Evolutionary conservation across 495 filamentous ascomycete genomes (phyloP), one percentile per base, ranked within the genome.

Genomic region (Penicillium salamii): DNA sequence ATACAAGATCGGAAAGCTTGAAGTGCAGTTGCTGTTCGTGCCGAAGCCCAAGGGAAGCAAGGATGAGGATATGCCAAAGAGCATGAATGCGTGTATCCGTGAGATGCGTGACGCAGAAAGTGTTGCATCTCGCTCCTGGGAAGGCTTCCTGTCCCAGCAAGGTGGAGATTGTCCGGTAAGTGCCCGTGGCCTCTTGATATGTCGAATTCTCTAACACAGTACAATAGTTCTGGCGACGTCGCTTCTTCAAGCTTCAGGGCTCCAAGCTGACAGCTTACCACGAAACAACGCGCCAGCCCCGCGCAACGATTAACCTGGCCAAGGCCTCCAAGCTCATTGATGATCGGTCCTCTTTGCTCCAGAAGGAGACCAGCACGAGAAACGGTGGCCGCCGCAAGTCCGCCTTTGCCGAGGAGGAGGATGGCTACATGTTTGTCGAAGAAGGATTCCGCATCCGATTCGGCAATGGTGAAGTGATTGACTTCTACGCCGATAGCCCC

Each of bases 351-450:
- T 76, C 89, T 21, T 79, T 98, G 29, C 86, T 82, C 5, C 84
- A 95, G 53, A 89, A 83, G 48, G 87, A 90, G 62, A 88, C 84
- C 0, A 83, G 77, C 35, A 84, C 83, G 19, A 86, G 86, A 60
- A 79, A 78, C 52, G 87, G 88, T 47, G 85, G 85, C 54, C 84
- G 93, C 18, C 84, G 93, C 29, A 91, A 93, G 62, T 95, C 89
- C 43, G 93, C 89, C 21, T 98, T 98, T 58, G 91, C 95, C 7
- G 93, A 97, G 67, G 95, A 97, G 59, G 95, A 97, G 67, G 93
- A 98, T 59, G 93, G 95, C 39, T 98, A 97, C 72, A 96, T 97
- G 90, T 97, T 97, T 58, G 93, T 98, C 18, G 93, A 98, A 68
- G 95, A 97, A 64, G 93, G 95, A 11, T 98, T 98, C 82, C 88